Conservation (phyloP, 371 early-diverging fungal species). For the Mortierella sp. region DNA sequence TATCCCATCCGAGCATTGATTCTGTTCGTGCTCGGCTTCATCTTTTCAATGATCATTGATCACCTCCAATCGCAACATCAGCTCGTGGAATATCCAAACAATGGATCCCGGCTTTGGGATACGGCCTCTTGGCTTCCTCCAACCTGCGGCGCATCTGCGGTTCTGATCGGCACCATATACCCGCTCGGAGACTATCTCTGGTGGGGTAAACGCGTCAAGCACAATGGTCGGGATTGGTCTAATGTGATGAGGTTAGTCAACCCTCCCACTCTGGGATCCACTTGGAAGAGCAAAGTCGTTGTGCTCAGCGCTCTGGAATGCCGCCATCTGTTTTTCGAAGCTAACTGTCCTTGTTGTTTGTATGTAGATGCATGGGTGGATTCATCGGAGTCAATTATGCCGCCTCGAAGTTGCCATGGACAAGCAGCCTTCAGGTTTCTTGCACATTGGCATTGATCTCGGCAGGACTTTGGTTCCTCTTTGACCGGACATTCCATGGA, state of each 20-base stretch:
- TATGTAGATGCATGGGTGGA: conserved; percentile 62
- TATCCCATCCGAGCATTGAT: conserved; percentile 59
- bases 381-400: conserved; percentile 71
- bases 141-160: conserved; percentile 62
- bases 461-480: conserved; percentile 68
- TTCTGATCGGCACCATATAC: conserved; percentile 64
- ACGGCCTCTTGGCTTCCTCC: conserved; percentile 67
- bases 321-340: too few species aligned
- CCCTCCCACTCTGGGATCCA: too few species aligned
- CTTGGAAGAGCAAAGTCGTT: too few species aligned
- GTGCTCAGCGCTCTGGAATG: too few species aligned
- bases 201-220: conserved; percentile 52
- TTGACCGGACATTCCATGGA: conserved; percentile 71
- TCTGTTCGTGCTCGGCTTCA: conserved; percentile 66
- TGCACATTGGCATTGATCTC: conserved; percentile 62
- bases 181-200: conserved; percentile 59
- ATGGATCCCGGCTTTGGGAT: conserved; percentile 47
- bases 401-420: conserved; percentile 65
- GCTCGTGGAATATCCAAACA: conserved; percentile 54
- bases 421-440: conserved; percentile 62
- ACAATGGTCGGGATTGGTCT: conserved; percentile 60
- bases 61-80: conserved; percentile 64
- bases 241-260: conserved; percentile 65
- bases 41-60: conserved; percentile 66
- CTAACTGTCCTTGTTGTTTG: too few species aligned